A percentile compares a stretch with the other conserved stretches of the same genome.
Conservation (phyloP, 805 yeast species). For the Saccharomycopsis olivae region DNA sequence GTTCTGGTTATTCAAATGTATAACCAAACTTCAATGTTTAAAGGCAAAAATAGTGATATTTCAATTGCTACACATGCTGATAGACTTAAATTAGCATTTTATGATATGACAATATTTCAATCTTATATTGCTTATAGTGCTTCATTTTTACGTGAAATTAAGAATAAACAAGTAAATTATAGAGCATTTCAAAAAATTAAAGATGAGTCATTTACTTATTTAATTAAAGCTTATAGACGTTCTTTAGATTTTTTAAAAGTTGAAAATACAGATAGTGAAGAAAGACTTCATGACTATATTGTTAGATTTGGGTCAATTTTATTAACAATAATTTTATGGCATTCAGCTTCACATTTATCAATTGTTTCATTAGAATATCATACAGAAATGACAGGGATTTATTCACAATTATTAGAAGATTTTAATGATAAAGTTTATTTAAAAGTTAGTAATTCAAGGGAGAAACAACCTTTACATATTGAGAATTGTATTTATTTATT, state of each 20-base stretch:
- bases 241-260: too few relatives aligned
- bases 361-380: not conserved
- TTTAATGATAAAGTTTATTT: conserved; percentile 3
- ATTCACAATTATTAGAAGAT: conserved; percentile 3
- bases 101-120: not conserved
- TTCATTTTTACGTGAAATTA: not conserved
- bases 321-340: not conserved
- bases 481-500: conserved; percentile 3
- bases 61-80: conserved; percentile 1
- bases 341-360: not conserved
- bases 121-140: conserved; percentile 2
- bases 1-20: too few relatives aligned
- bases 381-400: not conserved
- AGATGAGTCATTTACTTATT: not conserved
- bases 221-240: not conserved
- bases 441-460: not conserved
- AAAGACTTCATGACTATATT: not conserved
- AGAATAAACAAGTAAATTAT: not conserved
- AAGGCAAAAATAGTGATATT: not conserved
- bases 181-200: not conserved
- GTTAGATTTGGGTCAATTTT: conserved; percentile 1
- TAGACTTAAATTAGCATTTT: conserved; percentile 5
- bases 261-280: not conserved
- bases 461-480: conserved; percentile 1
- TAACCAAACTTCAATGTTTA: not conserved